Evolutionary conservation across 2,329 filamentous ascomycete species (phyloP).

Genomic region (Acarospora socialis): DNA sequence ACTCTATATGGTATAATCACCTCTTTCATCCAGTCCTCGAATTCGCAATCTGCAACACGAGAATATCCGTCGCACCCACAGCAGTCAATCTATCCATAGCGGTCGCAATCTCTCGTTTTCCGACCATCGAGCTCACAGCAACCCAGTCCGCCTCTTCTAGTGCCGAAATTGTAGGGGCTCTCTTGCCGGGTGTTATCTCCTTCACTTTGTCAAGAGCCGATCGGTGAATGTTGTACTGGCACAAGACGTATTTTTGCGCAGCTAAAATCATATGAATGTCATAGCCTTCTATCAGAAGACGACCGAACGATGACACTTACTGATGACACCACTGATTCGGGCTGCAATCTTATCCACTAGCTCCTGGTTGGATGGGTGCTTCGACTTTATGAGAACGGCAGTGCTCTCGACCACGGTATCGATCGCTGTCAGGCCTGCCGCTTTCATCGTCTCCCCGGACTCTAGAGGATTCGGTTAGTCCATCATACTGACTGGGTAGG

Average conservation of each 20-base stretch:
- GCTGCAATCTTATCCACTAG: conserved; percentile 73
- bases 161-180: conserved; percentile 80
- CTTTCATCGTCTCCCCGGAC: conserved; percentile 96
- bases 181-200: conserved; percentile 80
- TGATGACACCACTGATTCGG: conserved; percentile 86
- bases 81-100: conserved; percentile 74
- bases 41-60: conserved; percentile 78
- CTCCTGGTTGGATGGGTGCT: conserved; percentile 61
- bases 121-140: conserved; percentile 86
- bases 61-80: conserved; percentile 68
- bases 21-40: conserved; percentile 36
- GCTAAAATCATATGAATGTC: conserved; percentile 39
- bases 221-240: conserved; percentile 87
- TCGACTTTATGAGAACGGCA: conserved; percentile 85
- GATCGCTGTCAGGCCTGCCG: conserved; percentile 83
- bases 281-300: too few species aligned
- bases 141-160: conserved; percentile 86
- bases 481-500: background rate
- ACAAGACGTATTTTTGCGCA: conserved; percentile 84
- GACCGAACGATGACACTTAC: too few species aligned
- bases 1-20: background rate
- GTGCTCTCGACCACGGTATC: conserved; percentile 82
- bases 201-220: conserved; percentile 50
- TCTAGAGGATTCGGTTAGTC: conserved; percentile 37
- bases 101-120: conserved; percentile 68